Evolutionary conservation across 75 land plant species (phyloP), one percentile per base, ranked within the genome.

Genomic region (Ceratopteris richardii): DNA sequence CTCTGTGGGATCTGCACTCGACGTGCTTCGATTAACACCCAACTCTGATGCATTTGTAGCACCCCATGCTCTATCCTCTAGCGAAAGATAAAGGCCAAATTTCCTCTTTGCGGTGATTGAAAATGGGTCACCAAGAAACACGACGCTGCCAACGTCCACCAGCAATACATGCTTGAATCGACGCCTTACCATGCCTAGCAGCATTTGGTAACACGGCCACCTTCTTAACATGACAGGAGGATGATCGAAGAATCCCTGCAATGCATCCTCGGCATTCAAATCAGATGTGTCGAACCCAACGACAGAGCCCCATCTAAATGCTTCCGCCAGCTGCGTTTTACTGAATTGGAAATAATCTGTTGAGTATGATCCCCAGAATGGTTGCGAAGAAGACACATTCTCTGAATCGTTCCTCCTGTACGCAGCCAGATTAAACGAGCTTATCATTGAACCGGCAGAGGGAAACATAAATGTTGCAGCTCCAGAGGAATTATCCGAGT

Each of bases 151-250:
- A 31, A 66, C 72, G 9, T 83, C 75, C 0, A 77, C 59, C 18
- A 86, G 36, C 44, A 72, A 53, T 1, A 80, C 58, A 29, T 83
- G 80, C 64, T 76, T 73, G 72, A 76, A 83, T 19, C 74, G 69
- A 17, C 64, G 69, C 60, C 72, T 56, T 22, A 83, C 74, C 55
- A 79, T 76, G n/a, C 90, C 90, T n/a, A 86, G 61, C 9, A 86
- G 71, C 90, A 86, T 80, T 30, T 75, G 78, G 55, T 86, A 86
- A 59, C 90, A 86, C 12, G 82, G 71, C 87, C 87, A 86, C 27
- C 90, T 39, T 28, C 87, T 51, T 10, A 86, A 57, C 60, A 65
- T 74, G 31, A 77, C 62, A 14, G 90, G 79, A n/a, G 86, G 76
- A 27, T 52, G 61, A 50, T 77, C 84, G 0, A 78, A 23, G 26